Conservation (phyloP, 306 rosid species). For the Lathyrus oleraceus region DNA sequence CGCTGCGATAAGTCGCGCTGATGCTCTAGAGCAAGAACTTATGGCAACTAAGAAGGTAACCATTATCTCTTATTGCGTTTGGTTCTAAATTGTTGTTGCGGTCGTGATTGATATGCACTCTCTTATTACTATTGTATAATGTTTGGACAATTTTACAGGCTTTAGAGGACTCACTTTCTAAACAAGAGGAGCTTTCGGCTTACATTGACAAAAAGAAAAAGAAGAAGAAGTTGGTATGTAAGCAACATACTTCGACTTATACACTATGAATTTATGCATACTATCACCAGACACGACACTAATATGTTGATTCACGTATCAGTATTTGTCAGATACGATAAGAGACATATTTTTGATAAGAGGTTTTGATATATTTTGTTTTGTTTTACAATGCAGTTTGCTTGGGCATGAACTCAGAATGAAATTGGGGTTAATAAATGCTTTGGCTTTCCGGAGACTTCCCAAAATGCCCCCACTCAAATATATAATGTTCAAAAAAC, state of each 20-base stretch:
- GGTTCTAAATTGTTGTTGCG: not conserved
- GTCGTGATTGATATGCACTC: not conserved
- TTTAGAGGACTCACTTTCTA: conserved; percentile 66
- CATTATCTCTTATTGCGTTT: not conserved
- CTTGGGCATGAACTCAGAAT: conserved; percentile 41
- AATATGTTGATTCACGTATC: too few species aligned
- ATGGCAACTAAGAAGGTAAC: conserved; percentile 69
- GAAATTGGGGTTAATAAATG: conserved; percentile 1
- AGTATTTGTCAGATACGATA: too few species aligned
- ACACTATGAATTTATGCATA: too few species aligned
- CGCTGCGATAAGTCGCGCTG: conserved; percentile 55
- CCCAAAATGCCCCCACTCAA: conserved; percentile 20
- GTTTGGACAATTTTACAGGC: conserved; percentile 42
- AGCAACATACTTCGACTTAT: too few species aligned
- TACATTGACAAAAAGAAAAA: conserved; percentile 73
- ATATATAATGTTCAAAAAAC: conserved; percentile 16
- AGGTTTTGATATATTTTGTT: too few species aligned
- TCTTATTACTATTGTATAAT: not conserved
- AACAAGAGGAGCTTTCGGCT: conserved; percentile 66
- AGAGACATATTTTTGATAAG: too few species aligned
- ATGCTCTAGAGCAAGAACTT: conserved; percentile 71
- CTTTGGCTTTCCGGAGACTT: conserved; percentile 15
- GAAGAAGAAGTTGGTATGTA: conserved; percentile 71
- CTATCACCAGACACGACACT: too few species aligned
- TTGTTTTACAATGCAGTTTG: conserved; percentile 50